Evolutionary conservation across 2,329 filamentous ascomycete species (phyloP).

Genomic region (Diaporthe batatas): DNA sequence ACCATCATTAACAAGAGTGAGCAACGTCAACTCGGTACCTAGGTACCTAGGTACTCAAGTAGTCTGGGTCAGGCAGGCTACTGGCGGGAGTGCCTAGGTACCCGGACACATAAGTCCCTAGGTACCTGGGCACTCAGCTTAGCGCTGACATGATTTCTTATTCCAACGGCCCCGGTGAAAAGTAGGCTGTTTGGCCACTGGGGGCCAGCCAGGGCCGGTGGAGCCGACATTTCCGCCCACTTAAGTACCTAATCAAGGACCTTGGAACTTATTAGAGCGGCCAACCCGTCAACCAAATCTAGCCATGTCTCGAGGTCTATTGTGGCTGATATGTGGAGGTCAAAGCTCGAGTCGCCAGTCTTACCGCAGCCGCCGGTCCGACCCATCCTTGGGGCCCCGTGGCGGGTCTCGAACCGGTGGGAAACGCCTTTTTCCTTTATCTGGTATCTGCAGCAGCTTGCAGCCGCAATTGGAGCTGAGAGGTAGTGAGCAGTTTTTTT

Average conservation of each 20-base stretch:
- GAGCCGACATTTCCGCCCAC: background rate
- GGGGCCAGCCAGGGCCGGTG: background rate
- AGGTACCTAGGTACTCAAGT: too few species aligned
- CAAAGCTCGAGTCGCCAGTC: constrained; percentile 15
- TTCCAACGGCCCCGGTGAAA: background rate
- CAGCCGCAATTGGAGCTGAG: background rate
- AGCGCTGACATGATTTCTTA: constrained; percentile 4
- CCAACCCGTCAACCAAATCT: background rate
- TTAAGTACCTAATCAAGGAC: too few species aligned
- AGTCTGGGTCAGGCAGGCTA: too few species aligned
- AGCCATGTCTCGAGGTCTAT: background rate
- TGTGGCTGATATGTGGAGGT: background rate
- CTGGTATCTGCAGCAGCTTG: background rate
- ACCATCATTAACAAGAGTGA: too few species aligned
- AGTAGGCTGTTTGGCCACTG: background rate
- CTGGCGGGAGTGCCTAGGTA: too few species aligned
- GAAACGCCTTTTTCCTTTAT: background rate
- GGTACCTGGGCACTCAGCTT: background rate
- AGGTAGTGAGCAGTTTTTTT: background rate
- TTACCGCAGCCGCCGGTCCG: constrained; percentile 16
- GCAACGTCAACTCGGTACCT: too few species aligned
- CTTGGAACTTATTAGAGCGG: background rate
- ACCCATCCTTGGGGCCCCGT: constrained; percentile 2
- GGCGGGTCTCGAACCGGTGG: constrained; percentile 31
- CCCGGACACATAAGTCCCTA: background rate